Evolutionary conservation across 1,284 basidiomycete species (phyloP).

Genomic region (Termitomyces sp.): DNA sequence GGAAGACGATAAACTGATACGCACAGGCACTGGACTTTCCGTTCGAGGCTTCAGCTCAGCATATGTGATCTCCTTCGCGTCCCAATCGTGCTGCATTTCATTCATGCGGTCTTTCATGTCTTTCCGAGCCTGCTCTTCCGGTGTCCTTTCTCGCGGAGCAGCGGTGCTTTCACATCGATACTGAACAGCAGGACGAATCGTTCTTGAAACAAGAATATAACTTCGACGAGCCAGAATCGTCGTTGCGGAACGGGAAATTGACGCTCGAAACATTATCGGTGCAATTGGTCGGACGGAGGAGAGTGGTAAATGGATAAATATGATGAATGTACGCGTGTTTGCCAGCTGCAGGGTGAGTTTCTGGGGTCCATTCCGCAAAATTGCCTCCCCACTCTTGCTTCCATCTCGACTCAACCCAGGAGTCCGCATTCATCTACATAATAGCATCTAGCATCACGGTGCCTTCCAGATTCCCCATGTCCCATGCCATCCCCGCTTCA

Average conservation of each 20-base stretch:
- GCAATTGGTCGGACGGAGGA: background rate
- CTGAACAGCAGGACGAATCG: constrained; percentile 1
- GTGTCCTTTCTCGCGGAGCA: constrained; percentile 21
- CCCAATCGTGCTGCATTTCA: constrained; percentile 64
- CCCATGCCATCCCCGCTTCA: background rate
- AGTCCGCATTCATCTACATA: background rate
- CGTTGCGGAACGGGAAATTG: constrained; percentile 23
- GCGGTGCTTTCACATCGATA: constrained; percentile 31
- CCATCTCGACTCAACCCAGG: background rate
- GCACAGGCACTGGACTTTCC: constrained; percentile 73
- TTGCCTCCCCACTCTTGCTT: background rate
- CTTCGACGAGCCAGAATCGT: constrained; percentile 8
- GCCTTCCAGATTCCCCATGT: background rate
- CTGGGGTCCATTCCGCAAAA: background rate
- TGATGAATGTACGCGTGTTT: background rate
- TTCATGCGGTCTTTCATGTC: constrained; percentile 39
- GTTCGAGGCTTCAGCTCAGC: constrained; percentile 83
- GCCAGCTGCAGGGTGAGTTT: background rate
- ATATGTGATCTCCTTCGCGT: constrained; percentile 67
- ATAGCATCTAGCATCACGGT: background rate
- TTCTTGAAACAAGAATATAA: constrained; percentile 2
- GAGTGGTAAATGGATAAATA: too few species aligned
- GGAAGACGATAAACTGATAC: constrained; percentile 27
- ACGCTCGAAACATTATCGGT: constrained; percentile 28
- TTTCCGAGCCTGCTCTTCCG: constrained; percentile 34